Percentiles rank a stretch among this genome's conserved stretches.
Conservation (phyloP, 2,329 filamentous ascomycete species). For the Seiridium cupressi region DNA sequence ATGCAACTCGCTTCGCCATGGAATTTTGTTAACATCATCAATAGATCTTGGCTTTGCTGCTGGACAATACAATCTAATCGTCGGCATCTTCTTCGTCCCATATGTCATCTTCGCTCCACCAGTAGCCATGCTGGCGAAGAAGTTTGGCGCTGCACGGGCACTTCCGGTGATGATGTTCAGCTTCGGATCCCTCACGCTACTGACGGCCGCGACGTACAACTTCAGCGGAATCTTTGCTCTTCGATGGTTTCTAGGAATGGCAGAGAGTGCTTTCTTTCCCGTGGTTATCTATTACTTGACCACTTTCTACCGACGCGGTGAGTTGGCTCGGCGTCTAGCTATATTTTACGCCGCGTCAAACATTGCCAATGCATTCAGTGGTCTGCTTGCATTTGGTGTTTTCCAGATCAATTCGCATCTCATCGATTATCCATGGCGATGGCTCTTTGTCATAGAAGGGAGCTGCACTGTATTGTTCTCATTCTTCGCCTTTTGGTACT, state of each 20-base stretch:
- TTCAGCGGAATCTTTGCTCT: slow-evolving; percentile 66
- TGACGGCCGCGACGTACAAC: slow-evolving; percentile 54
- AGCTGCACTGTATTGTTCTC: slow-evolving; percentile 59
- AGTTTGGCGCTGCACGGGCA: slow-evolving; percentile 61
- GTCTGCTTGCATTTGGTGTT: slow-evolving; percentile 45
- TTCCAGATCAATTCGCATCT: slow-evolving; percentile 42
- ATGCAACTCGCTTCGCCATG: too few relatives aligned
- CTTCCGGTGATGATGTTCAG: slow-evolving; percentile 64
- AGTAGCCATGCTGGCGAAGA: slow-evolving; percentile 65
- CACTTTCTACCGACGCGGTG: slow-evolving; percentile 69
- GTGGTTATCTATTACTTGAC: slow-evolving; percentile 58
- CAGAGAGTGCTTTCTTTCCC: slow-evolving; percentile 68
- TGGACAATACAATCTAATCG: slow-evolving; percentile 67
- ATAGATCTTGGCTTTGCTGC: slow-evolving; percentile 56
- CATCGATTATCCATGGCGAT: slow-evolving; percentile 40
- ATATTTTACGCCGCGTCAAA: slow-evolving; percentile 76
- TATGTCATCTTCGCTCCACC: slow-evolving; percentile 70
- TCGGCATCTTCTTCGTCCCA: slow-evolving; percentile 71
- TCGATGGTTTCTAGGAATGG: slow-evolving; percentile 68
- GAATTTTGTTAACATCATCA: too few relatives aligned
- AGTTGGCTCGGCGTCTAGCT: slow-evolving; percentile 68
- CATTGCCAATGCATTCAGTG: slow-evolving; percentile 62
- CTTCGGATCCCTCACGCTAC: slow-evolving; percentile 65
- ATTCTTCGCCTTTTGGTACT: slow-evolving; percentile 65
- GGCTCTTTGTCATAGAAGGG: slow-evolving; percentile 49